Evolutionary conservation across 164 flowering plant species (phyloP).

Genomic region (Stephania japonica): DNA sequence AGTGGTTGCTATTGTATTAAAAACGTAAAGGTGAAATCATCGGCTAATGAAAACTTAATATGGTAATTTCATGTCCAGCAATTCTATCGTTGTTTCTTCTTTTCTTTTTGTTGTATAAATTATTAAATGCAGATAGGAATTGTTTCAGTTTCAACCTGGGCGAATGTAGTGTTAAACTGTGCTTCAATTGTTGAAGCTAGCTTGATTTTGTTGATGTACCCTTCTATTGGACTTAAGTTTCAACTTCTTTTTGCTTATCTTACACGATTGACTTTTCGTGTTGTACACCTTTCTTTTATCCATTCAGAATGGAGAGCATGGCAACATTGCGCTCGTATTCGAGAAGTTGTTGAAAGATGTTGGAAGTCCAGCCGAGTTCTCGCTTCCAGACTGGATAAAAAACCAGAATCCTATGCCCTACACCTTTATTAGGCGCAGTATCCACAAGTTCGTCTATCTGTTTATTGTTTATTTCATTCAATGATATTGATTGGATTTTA

Average conservation of each 20-base stretch:
- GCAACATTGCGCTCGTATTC: slow-evolving; percentile 34
- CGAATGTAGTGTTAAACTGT: too few species aligned
- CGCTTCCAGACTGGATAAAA: slow-evolving; percentile 62
- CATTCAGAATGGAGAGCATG: slow-evolving; percentile 28
- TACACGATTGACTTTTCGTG: too few species aligned
- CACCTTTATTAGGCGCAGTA: slow-evolving; percentile 72
- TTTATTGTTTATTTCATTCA: not conserved
- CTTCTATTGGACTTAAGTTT: too few species aligned
- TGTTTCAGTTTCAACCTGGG: too few species aligned
- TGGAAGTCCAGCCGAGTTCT: slow-evolving; percentile 64
- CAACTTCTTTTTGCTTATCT: too few species aligned
- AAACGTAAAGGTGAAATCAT: too few species aligned
- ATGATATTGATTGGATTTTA: not conserved
- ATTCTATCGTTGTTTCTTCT: not conserved
- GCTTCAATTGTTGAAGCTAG: too few species aligned
- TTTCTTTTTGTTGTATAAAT: too few species aligned
- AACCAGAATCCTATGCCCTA: slow-evolving; percentile 47
- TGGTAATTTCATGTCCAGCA: not conserved
- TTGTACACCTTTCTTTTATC: not conserved
- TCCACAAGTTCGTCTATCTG: slow-evolving; percentile 26
- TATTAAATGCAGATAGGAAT: too few species aligned
- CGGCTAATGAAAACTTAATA: too few species aligned
- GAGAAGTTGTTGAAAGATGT: slow-evolving; percentile 44
- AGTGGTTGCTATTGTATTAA: too few species aligned
- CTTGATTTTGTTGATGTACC: too few species aligned